Evolutionary conservation across 257 asterid genomes (phyloP).

Genomic region (Penstemon newberryi): DNA sequence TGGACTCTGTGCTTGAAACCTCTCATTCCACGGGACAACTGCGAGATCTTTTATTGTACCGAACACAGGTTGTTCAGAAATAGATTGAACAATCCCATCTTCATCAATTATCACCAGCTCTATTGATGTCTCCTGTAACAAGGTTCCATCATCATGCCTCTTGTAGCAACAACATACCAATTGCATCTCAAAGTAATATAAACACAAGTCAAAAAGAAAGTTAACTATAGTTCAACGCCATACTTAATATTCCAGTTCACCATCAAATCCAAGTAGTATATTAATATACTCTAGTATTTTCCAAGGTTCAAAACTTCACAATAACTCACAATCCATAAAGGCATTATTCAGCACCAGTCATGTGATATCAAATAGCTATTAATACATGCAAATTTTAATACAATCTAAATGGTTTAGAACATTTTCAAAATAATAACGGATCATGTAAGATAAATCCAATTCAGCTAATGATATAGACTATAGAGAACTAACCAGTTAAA

Average conservation of each 20-base stretch:
- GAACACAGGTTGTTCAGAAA: slow-evolving; percentile 90
- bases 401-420: too few species aligned
- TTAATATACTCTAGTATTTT: too few species aligned
- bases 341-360: background rate
- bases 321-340: background rate
- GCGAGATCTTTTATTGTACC: slow-evolving; percentile 90
- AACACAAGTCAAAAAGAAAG: slow-evolving; percentile 5
- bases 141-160: slow-evolving; percentile 16
- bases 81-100: slow-evolving; percentile 77
- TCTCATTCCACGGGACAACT: slow-evolving; percentile 78
- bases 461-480: too few species aligned
- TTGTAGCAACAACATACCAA: slow-evolving; percentile 10
- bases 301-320: background rate
- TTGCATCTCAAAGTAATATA: background rate
- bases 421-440: too few species aligned
- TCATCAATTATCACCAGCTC: slow-evolving; percentile 80
- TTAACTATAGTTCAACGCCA: background rate
- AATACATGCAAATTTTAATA: too few species aligned
- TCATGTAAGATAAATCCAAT: too few species aligned
- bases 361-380: background rate
- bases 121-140: slow-evolving; percentile 82
- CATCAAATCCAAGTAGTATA: background rate
- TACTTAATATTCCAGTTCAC: background rate
- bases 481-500: too few species aligned
- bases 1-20: slow-evolving; percentile 50